Conservation (phyloP, 805 yeast species). For the Candida easanensis region DNA sequence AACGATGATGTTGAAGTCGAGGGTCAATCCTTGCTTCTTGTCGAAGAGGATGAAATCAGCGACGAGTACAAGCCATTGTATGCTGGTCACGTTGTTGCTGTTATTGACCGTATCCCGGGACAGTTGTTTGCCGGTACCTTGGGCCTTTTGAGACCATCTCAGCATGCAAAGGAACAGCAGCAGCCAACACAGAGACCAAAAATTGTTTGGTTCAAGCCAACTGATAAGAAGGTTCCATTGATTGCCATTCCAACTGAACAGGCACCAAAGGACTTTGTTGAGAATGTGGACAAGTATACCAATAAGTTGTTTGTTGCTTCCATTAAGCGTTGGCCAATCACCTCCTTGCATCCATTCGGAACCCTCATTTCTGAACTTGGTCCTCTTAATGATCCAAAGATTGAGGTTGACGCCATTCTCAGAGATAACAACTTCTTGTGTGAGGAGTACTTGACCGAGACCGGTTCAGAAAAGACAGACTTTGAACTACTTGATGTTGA, state of each 20-base stretch:
- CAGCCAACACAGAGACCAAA: constrained; percentile 57
- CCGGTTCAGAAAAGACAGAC: constrained; percentile 27
- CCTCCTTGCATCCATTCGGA: constrained; percentile 97
- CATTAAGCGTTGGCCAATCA: constrained; percentile 98
- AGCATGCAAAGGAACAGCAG: constrained; percentile 47
- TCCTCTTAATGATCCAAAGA: constrained; percentile 65
- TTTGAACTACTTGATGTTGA: constrained; percentile 33
- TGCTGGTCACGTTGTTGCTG: constrained; percentile 98
- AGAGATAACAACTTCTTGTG: constrained; percentile 83
- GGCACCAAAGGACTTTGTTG: constrained; percentile 94
- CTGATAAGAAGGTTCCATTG: constrained; percentile 95
- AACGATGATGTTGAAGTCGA: constrained; percentile 98
- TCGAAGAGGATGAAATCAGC: constrained; percentile 93
- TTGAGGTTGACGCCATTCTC: constrained; percentile 84
- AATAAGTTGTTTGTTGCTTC: constrained; percentile 88
- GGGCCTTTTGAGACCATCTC: constrained; percentile 93
- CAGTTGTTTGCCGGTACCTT: constrained; percentile 93
- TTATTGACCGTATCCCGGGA: constrained; percentile 95
- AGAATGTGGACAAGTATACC: constrained; percentile 80
- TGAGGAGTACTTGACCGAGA: constrained; percentile 66
- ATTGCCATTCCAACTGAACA: constrained; percentile 99
- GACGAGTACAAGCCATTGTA: constrained; percentile 91
- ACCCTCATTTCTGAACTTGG: constrained; percentile 88
- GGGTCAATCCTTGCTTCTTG: constrained; percentile 87
- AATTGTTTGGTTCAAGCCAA: constrained; percentile 98